These are phyloP conservation scores for Agmasoma carcini DNA, from an alignment of 371 early-diverging fungal species.

Conservation along the genomic window DNA sequence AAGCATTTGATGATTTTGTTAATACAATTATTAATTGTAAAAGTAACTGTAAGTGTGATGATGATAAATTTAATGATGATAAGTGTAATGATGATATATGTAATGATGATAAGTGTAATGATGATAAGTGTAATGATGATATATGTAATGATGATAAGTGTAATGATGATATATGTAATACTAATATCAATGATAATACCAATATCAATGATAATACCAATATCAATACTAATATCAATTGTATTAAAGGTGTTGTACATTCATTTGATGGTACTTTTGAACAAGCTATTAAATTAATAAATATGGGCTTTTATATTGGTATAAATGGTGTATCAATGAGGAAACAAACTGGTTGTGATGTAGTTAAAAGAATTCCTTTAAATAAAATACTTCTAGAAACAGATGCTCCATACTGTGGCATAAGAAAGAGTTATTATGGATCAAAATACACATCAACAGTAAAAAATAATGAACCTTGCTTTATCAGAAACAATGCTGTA, in stretches of 20 bases:
- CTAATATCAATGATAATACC: too few relatives aligned
- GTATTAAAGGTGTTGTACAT: slow-evolving; percentile 67
- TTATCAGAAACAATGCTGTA: slow-evolving; percentile 41
- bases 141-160: too few relatives aligned
- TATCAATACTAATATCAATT: slow-evolving; percentile 18
- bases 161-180: too few relatives aligned
- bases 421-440: slow-evolving; percentile 68
- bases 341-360: slow-evolving; percentile 65
- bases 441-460: slow-evolving; percentile 55
- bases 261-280: slow-evolving; percentile 69
- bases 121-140: too few relatives aligned
- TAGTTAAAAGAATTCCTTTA: slow-evolving; percentile 63
- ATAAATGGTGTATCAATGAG: slow-evolving; percentile 87
- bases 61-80: slow-evolving; percentile 37
- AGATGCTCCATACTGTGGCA: slow-evolving; percentile 65
- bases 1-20: slow-evolving; percentile 54
- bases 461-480: slow-evolving; percentile 48
- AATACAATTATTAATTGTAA: slow-evolving; percentile 46
- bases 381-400: slow-evolving; percentile 77
- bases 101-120: too few relatives aligned
- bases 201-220: neutral
- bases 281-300: slow-evolving; percentile 60
- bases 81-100: too few relatives aligned
- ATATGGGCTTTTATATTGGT: slow-evolving; percentile 73
- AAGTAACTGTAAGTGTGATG: neutral